Conservation (phyloP, 2,329 filamentous ascomycete genomes). For the Cladophialophora exuberans region DNA sequence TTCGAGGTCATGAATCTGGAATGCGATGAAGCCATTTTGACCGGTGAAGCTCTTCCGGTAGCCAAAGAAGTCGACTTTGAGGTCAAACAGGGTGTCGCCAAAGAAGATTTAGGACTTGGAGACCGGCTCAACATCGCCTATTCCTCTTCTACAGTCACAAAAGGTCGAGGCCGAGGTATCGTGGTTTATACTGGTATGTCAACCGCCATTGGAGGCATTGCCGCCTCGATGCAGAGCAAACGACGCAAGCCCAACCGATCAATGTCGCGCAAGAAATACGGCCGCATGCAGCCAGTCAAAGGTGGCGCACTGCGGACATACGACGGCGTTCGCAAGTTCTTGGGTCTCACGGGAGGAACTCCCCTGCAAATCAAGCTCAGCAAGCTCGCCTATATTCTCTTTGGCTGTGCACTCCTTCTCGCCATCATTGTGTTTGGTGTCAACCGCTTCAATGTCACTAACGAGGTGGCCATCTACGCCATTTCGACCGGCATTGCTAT, state of each 20-base stretch:
- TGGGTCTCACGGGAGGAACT: constrained; percentile 71
- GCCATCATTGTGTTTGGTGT: constrained; percentile 66
- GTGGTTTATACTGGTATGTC: constrained; percentile 64
- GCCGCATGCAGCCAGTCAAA: constrained; percentile 51
- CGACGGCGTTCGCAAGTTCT: constrained; percentile 57
- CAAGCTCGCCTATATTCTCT: constrained; percentile 81
- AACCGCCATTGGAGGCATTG: constrained; percentile 65
- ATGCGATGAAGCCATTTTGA: constrained; percentile 69
- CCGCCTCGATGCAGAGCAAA: constrained; percentile 59
- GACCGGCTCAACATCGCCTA: constrained; percentile 65
- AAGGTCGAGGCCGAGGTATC: constrained; percentile 61
- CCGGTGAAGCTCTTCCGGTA: constrained; percentile 65
- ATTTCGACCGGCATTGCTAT: constrained; percentile 63
- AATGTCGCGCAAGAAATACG: constrained; percentile 52
- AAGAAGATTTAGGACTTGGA: constrained; percentile 52
- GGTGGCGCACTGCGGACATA: constrained; percentile 53
- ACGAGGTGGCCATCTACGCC: constrained; percentile 63
- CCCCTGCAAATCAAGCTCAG: constrained; percentile 83
- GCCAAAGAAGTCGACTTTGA: constrained; percentile 51
- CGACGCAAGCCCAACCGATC: constrained; percentile 45
- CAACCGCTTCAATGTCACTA: constrained; percentile 58
- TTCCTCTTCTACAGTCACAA: constrained; percentile 63
- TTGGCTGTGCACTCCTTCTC: constrained; percentile 68
- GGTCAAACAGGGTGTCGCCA: constrained; percentile 34
- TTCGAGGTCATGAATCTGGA: constrained; percentile 70